These are phyloP conservation scores for Wickerhamomyces xylosicus DNA, from an alignment of 805 yeast genomes.

Conservation along the genomic window DNA sequence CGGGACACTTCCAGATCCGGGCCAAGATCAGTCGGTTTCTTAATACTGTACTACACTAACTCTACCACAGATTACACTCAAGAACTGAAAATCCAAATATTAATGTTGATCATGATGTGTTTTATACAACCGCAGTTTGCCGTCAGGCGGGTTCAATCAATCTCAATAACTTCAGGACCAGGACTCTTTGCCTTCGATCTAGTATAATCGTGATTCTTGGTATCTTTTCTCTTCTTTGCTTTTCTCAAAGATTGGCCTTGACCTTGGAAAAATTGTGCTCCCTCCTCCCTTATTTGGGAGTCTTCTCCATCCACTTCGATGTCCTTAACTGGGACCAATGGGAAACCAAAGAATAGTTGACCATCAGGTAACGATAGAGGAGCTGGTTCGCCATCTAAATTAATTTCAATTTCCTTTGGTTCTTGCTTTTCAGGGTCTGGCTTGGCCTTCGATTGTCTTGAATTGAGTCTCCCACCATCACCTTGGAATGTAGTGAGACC, in stretches of 20 bases:
- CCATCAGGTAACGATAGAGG: constrained; percentile 72
- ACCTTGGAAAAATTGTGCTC: constrained; percentile 36
- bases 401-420: constrained; percentile 31
- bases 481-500: constrained; percentile 36
- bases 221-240: constrained; percentile 59
- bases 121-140: too few relatives aligned
- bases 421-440: constrained; percentile 1
- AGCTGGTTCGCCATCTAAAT: constrained; percentile 54
- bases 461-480: constrained; percentile 63
- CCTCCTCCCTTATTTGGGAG: constrained; percentile 12
- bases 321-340: constrained; percentile 39
- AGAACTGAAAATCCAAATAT: too few relatives aligned
- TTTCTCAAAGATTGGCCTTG: constrained; percentile 70
- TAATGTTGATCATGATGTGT: too few relatives aligned
- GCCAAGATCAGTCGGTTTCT: too few relatives aligned
- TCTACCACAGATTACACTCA: too few relatives aligned
- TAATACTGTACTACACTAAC: too few relatives aligned
- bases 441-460: constrained; percentile 29
- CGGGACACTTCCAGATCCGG: too few relatives aligned
- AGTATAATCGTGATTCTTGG: constrained; percentile 38
- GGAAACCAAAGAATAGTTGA: constrained; percentile 89
- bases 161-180: constrained; percentile 77
- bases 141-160: constrained; percentile 45
- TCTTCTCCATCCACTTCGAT: constrained; percentile 24
- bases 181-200: constrained; percentile 63